Base-by-base conservation (phyloP, 352 stramenopile genomes). In the Pythium pyrilobum region DNA sequence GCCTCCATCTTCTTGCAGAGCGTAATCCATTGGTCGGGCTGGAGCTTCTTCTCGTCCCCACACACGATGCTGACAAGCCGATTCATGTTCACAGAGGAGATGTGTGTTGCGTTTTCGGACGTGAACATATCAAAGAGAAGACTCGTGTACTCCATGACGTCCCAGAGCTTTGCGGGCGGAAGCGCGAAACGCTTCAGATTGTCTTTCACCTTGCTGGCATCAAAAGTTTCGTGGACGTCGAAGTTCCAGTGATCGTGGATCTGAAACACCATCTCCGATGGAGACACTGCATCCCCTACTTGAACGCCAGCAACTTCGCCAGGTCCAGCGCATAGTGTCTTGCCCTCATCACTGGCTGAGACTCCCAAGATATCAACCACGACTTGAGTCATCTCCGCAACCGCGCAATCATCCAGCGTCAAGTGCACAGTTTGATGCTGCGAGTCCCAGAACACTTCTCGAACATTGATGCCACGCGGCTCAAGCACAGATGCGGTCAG, bases 241-340 rank as follows among this genome's bases (percentile, higher is more conserved):
- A 85, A 81, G 20, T 81, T 64, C 74, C 72, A 83, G 29, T 83
- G 67, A 8, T 85, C 70, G 27, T 83, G 66, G 0, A 82, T 59
- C 23, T 72, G 63, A 40, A 85, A 64, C 38, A 70, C 55, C 42
- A 83, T 64, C 24, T 73, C 66, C 0, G 69, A 60, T 7, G 68
- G 28, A 5, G 40, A 64, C 6, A 11, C 11, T 7, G 24, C 39
- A 44, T 65, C 52, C 1, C 62, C 70, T 0, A 46, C n/a, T 12
- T 69, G 56, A 10, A 78, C 28, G 15, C 53, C 60, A 2, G 69
- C 62, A 15, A 85, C 50, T 56, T 83, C 74, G 32, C 72, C 63
- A 16, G 70, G 72, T 2, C 74, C 74, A 16, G 72, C 72, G 44
- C 65, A 77, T 11, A 65, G 57, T 2, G 31, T 29, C 15, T 46